phyloP scores from a whole-genome alignment of 2,329 filamentous ascomycete genomes.

The Fusarium sp. region DNA sequence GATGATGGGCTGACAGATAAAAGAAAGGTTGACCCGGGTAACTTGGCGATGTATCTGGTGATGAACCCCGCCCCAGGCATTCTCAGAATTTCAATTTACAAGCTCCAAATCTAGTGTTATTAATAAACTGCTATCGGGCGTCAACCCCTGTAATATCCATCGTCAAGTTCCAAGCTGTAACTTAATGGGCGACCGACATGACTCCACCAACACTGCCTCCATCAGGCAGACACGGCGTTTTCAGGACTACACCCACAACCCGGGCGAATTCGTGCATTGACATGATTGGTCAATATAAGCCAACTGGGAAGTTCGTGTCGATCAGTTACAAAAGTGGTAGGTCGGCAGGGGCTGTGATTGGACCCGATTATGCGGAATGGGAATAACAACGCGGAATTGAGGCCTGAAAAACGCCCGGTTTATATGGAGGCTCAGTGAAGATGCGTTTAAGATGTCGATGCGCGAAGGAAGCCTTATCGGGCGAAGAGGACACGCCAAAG shows the following conservation, averaged over 20 bases:
- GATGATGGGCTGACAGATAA: not conserved
- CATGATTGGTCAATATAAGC: not conserved
- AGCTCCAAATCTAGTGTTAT: not conserved
- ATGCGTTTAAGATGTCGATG: not conserved
- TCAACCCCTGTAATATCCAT: not conserved
- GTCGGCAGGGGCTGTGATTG: not conserved
- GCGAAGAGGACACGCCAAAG: not conserved
- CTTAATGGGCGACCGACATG: not conserved
- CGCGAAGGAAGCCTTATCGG: not conserved
- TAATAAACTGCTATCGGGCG: not conserved
- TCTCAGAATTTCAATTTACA: not conserved
- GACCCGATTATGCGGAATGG: not conserved
- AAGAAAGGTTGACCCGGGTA: not conserved
- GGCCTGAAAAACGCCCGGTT: not conserved
- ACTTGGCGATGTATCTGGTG: not conserved
- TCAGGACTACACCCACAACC: slow-evolving; percentile 11
- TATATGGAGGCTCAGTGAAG: not conserved
- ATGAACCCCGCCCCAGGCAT: slow-evolving; percentile 13
- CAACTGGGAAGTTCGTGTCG: not conserved
- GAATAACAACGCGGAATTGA: not conserved
- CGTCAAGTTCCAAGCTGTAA: accelerated
- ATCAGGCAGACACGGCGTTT: slow-evolving; percentile 8
- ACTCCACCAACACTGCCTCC: slow-evolving; percentile 3
- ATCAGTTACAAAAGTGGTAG: not conserved
- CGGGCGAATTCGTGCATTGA: not conserved